Base-by-base conservation (phyloP, 139 green algal genomes). In the Coccomyxa sp. region DNA sequence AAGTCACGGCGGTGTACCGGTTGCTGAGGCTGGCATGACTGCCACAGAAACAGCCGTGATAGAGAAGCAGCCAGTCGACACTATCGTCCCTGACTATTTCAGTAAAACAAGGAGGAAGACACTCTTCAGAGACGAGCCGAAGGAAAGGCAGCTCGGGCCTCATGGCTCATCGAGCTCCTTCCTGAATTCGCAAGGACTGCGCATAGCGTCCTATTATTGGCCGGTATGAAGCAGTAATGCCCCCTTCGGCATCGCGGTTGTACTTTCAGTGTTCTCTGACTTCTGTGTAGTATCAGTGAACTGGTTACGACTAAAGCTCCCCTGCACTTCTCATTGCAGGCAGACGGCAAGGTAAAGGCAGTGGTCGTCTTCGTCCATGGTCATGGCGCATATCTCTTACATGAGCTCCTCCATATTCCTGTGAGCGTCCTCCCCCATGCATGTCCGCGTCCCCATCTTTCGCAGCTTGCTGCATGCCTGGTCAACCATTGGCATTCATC, bases 321-420 rank as follows among this genome's bases (percentile, higher is more conserved):
- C 50, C 5, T 64, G 5, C 5, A 64, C 50, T 31, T n/a, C n/a
- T n/a, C n/a, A n/a, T n/a, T 12, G 50, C 50, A 64, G 50, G 50
- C 50, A 64, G 27, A 22, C 27, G 50, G 18, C 22, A 6, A 18
- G 27, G 50, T 22, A 18, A 64, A 87, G 74, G 82, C 76, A 10
- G 75, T 89, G 31, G 22, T 94, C 0, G 14, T 90, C 22, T 78
- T 89, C n/a, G 76, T 89, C 22, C 88, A 93, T 70, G 90, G 90
- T 6, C 87, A 93, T 71, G 91, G 91, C 16, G 76, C 81, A 1
- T 86, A 93, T 58, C 35, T 87, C 7, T 41, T 82, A 22, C 87
- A 89, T 64, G 86, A 93, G 36, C 78, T 88, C 22, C 76, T 95
- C 14, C 74, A 76, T 33, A 64, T 77, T 16, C 74, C 81, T 79